Base-by-base conservation (phyloP, 2,329 filamentous ascomycete species). In the Fusarium sp. region DNA sequence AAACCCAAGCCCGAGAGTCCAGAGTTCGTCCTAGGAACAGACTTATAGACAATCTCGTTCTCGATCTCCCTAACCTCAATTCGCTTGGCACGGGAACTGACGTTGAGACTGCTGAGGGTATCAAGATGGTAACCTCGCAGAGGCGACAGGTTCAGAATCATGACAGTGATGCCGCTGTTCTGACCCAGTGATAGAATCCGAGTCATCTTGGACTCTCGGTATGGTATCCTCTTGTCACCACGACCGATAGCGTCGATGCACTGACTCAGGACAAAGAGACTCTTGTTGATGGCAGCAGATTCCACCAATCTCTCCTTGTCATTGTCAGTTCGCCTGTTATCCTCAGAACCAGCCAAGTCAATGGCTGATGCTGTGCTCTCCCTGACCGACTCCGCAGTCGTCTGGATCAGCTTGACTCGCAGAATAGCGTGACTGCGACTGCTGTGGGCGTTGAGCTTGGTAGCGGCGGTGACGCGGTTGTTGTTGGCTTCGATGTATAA, bases 271-370 rank as follows among this genome's bases (percentile, higher is more conserved):
- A 98, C 94, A 75, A 98, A 98, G 9, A 98, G 85, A 69, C 93
- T 97, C 83, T 98, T 98, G 86, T 98, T 98, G 84, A 98, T 98
- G 76, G 93, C 95, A 0, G 95, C 94, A 41, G 94, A 97, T 80
- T 98, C 95, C n/a, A 97, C 88, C 77, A 98, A 84, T 26, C 95
- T 88, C 79, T 97, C 94, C 78, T 94, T 96, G 74, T 91, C 93
- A 79, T 98, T 98, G 54, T 97, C 95, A 0, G 95, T 98, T 51
- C 95, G 86, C 50, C 95, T 88, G 78, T 98, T 98, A 80, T 98
- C 95, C 80, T 98, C 96, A 2, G 94, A 98, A 42, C 95, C 95
- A 58, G 95, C 95, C 74, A 98, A 85, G 81, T 98, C 95, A 79
- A 98, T 98, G 75, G 94, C 94, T 3, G 93, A 97, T 16, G 93